Evolutionary conservation across 192 early-diverging fungal species (phyloP).

Genomic region (Hyaloraphidium curvatum): DNA sequence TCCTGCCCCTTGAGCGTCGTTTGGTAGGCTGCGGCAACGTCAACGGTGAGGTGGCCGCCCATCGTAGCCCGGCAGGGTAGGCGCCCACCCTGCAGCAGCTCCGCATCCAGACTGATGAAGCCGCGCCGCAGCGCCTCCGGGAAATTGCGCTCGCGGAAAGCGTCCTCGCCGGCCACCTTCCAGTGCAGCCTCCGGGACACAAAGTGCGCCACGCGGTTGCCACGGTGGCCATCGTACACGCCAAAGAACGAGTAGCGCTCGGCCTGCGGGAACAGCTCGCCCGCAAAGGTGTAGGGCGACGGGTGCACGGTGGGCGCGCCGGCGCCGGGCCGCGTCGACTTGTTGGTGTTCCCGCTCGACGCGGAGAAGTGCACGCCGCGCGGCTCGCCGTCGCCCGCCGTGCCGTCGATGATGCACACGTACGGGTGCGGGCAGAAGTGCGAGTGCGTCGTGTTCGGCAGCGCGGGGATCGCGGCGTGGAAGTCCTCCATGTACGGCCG

Average conservation of each 20-base stretch:
- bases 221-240: background rate
- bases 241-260: constrained; percentile 2
- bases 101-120: constrained; percentile 58
- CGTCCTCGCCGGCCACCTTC: constrained; percentile 36
- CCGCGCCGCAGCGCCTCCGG: constrained; percentile 59
- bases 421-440: background rate
- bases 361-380: background rate
- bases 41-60: background rate
- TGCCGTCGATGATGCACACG: background rate
- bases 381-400: background rate
- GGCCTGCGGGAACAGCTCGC: background rate
- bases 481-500: constrained; percentile 4
- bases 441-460: background rate
- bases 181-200: constrained; percentile 57
- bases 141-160: constrained; percentile 51
- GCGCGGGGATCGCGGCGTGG: background rate
- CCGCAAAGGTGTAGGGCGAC: background rate
- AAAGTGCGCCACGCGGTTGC: constrained; percentile 50
- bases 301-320: background rate
- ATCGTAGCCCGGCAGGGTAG: background rate
- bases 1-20: constrained; percentile 31
- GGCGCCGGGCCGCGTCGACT: background rate
- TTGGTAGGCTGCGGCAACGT: background rate
- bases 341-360: background rate
- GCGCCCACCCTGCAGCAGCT: constrained; percentile 44